Base-by-base conservation (phyloP, 2,329 filamentous ascomycete genomes). In the Ophiocordyceps camponoti-leonardi region DNA sequence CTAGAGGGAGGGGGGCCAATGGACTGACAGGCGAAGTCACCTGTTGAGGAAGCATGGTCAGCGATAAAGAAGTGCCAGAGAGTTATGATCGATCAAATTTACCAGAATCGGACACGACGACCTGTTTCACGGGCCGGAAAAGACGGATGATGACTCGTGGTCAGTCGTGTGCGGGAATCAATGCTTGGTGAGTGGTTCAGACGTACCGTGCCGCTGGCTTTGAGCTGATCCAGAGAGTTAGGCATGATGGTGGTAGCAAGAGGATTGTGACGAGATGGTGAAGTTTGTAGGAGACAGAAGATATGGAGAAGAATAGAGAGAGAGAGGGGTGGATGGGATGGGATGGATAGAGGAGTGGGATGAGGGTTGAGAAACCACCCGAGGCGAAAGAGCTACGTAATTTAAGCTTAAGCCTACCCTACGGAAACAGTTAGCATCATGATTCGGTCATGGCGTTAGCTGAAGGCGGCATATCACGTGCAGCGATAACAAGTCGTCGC, bases 101-200 rank as follows among this genome's bases (percentile, higher is more conserved):
- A 81, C 88, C 92, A 68, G 90, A 94, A 74, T 96, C 92, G 67
- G 84, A 90, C 67, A 96, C 92, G 62, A 96, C 92, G 53, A 86
- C 83, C 86, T 92, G 62, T 54, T 47, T 20, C 45, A 19, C 20
- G 31, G 41, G n/a, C 33, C 26, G 5, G 20, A 41, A 19, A 4
- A 33, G 44, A 42, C 37, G 46, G 43, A n/a, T 3, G 16, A 39
- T 37, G 33, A n/a, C 13, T 37, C 35, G n/a, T 14, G 18, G 6
- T 22, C 19, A 20, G 14, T 8, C 12, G 20, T 14, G 12, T 47
- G 49, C 50, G 50, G n/a, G 52, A 50, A 51, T 47, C 54, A 56
- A 51, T 52, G 53, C 49, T 23, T 3, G 22, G 3, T 23, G 3
- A 46, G 43, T 23, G 26, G 19, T 20, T 18, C n/a, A 19, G 43